Base-by-base conservation (phyloP, 2,329 filamentous ascomycete genomes). In the Pestalotiopsis sp. region DNA sequence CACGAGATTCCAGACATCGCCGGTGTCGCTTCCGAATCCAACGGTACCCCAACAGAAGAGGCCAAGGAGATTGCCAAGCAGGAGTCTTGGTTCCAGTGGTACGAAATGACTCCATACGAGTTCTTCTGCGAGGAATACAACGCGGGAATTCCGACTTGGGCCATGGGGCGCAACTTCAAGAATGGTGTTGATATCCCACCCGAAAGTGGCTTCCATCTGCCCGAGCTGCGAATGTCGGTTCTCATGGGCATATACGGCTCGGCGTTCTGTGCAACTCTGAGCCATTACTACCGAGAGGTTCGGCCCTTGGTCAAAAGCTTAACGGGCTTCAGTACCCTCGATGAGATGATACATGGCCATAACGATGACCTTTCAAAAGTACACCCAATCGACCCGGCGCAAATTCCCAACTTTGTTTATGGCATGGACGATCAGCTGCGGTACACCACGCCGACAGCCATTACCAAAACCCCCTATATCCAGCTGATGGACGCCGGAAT, bases 81-180 rank as follows among this genome's bases (percentile, higher is more conserved):
- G 69, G 92, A 97, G 75, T 87, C 94, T 2, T 98, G 95, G 93
- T 99, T 98, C 75, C 95, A 99, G 75, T 98, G 96, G 95, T 98
- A 96, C 73, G 96, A 99, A 76, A 92, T 95, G 75, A 97, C 94
- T 0, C 95, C 95, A 0, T 98, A 97, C 76, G 95, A 98, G 78
- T 92, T 98, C 78, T 98, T 96, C 80, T 97, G 94, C 74, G 95
- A 98, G 79, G 95, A 98, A 76, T 91, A 97, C 65, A 87, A 88
- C 27, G 94, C 95, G 2, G 95, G 96, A 3, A 98, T 99, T 70
- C 96, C 96, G 0, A 97, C 93, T 0, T 99, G 95, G 94, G 93
- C 94, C 6, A 84, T 98, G 69, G 96, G 96, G 3, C 89, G 96
- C 60, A 90, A 88, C 69, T 99, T 98, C 79, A 83, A 92, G 41